Evolutionary conservation across 371 early-diverging fungal species (phyloP), one percentile per base, ranked within the genome.

Genomic region (Mucor racemosus): DNA sequence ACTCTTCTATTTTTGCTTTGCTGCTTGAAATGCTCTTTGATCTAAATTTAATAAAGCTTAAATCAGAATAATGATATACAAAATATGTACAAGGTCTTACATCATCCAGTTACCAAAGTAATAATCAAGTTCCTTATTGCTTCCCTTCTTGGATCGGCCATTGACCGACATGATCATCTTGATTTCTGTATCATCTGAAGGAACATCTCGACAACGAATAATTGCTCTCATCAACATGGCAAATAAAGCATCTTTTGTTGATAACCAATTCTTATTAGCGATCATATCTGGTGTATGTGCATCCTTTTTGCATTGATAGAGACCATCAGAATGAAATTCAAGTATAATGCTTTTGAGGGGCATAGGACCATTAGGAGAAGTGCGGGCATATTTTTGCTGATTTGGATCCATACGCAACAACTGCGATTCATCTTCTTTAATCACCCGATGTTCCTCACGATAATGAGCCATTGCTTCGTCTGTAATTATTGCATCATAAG

Each of bases 31-130:
- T 55, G 0, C 71, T 61, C 0, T 69, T 71, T 9, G 76, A 69
- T 13, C 78, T 78, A 62, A 15, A 34, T 4, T 46, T 17, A 44
- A 26, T 26, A 26, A 26, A 26, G 3, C 3, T 26, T 26, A 26
- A 26, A 26, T 50, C 5, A 50, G 50, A 4, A 11, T 21, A 50
- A 26, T 11, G 5, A 4, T 0, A 3, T 9, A 4, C 17, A 1
- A 7, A 21, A 50, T 11, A 34, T 17, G 0, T 19, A 55, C 14
- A 7, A n/a, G 7, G 35, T 64, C 71, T 66, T 74, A 69, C 76
- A 79, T 48, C 74, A 76, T 79, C 76, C 76, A 79, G 54, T 79
- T 79, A 1, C 79, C 79, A 68, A 79, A 79, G 41, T 79, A 79
- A 33, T 66, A 62, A 15, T 76, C 73, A 58, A 79, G 71, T 1